Conservation (phyloP, 1,139 yeast genomes). For the Yamadazyma membranifaciens region DNA sequence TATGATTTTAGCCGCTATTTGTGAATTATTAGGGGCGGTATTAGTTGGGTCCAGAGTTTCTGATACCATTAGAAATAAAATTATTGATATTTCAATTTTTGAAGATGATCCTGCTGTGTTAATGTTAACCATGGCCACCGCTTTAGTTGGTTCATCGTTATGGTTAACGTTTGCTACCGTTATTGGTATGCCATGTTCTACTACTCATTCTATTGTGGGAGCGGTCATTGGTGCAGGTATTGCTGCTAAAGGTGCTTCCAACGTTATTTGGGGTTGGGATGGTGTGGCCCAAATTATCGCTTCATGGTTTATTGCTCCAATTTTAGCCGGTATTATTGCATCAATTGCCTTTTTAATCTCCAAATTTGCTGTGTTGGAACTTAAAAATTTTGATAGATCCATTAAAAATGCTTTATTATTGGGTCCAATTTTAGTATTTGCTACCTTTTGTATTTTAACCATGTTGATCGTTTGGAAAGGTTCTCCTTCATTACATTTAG, state of each 20-base stretch:
- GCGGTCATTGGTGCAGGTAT: slow-evolving; percentile 74
- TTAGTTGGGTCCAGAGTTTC: slow-evolving; percentile 70
- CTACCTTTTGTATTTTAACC: slow-evolving; percentile 62
- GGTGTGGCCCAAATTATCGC: slow-evolving; percentile 76
- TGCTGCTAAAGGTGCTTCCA: slow-evolving; percentile 61
- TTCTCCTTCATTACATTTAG: slow-evolving; percentile 61
- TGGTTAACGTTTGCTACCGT: slow-evolving; percentile 71
- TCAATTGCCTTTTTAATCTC: slow-evolving; percentile 56
- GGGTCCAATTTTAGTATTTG: slow-evolving; percentile 62
- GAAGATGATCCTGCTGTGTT: slow-evolving; percentile 61
- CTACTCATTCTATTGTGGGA: slow-evolving; percentile 79
- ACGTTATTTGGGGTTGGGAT: slow-evolving; percentile 72
- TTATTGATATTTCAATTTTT: slow-evolving; percentile 52
- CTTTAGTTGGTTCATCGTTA: slow-evolving; percentile 69
- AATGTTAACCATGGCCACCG: slow-evolving; percentile 75
- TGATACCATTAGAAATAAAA: slow-evolving; percentile 64
- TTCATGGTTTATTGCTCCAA: slow-evolving; percentile 82
- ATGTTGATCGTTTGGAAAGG: slow-evolving; percentile 69
- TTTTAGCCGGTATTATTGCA: slow-evolving; percentile 64
- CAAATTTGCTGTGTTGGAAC: slow-evolving; percentile 61
- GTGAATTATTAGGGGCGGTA: slow-evolving; percentile 76
- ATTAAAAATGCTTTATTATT: slow-evolving; percentile 54
- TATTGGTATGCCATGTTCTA: slow-evolving; percentile 73
- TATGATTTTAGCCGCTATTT: slow-evolving; percentile 62
- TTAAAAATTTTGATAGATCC: slow-evolving; percentile 43